Evolutionary conservation across 768 basidiomycete genomes (phyloP), one percentile per base, ranked within the genome.

Genomic region (Leccinum obscurum): DNA sequence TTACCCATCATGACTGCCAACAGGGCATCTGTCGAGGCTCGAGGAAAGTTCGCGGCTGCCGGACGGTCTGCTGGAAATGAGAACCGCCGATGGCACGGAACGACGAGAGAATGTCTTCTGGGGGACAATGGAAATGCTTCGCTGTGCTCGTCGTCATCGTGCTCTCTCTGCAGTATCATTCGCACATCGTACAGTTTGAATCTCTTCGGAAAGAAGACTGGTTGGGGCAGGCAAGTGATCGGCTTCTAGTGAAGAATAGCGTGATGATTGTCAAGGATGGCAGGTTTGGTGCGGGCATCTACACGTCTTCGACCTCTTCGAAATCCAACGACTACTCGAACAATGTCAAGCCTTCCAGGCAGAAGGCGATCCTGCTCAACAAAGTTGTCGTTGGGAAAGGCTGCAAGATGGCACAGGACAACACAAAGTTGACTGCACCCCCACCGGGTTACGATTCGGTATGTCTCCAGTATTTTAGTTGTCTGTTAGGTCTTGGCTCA

Each of bases 291-390:
- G 82, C 82, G 39, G 88, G 88, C 26, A 85, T 89, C 46, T 89
- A 89, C 68, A 88, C 87, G 1, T 87, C 87, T 6, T 85, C 86
- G n/a, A 89, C 88, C 1, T 88, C 88, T n/a, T 89, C 88, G 7
- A 89, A 89, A 81, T 87, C 88, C 17, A 85, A 88, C 60, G 88
- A 90, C 71, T 90, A 90, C 67, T 87, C 87, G 11, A 77, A 75
- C 55, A 88, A 87, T 60, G 77, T 80, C 55, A 81, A 80, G 61
- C 73, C 79, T 48, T 88, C 85, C 0, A 70, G 72, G 17, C 71
- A 83, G 62, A 88, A 88, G 64, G 84, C 85, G 0, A 86, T 90
- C 41, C 78, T 90, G n/a, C 73, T 90, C 56, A 89, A 88, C 73
- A 89, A 89, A 66, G 88, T 90, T 20, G 76, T 89, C 14, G 87